Conservation (phyloP, 139 green algal genomes). For the Zygnema cylindricum region DNA sequence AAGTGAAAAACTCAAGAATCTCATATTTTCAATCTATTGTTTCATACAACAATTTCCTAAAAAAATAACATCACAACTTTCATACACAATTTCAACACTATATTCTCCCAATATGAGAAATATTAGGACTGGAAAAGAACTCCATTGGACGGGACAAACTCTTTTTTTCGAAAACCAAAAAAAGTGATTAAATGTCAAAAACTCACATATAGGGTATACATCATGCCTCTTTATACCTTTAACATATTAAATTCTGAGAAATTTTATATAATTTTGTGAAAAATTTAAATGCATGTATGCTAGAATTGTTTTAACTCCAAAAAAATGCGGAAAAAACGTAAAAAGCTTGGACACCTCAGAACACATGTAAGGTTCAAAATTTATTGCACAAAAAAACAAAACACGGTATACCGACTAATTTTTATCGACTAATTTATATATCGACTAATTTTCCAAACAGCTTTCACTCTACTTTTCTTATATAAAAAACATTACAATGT, state of each 20-base stretch:
- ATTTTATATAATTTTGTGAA: background rate
- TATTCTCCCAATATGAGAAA: background rate
- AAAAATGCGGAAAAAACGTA: background rate
- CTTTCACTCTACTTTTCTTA: background rate
- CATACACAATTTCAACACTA: background rate
- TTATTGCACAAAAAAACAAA: background rate
- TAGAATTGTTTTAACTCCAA: background rate
- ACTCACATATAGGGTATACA: no score
- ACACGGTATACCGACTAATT: background rate
- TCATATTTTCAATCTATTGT: constrained; percentile 1
- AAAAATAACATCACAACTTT: background rate
- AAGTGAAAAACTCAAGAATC: background rate
- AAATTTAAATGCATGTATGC: background rate
- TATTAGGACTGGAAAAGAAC: no score
- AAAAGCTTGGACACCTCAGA: background rate
- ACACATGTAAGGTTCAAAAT: background rate
- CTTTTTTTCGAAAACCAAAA: no score
- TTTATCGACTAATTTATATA: background rate
- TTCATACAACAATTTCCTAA: background rate
- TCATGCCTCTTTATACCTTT: no score
- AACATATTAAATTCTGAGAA: no score
- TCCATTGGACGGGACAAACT: no score
- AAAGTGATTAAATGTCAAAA: no score
- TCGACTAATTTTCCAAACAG: background rate
- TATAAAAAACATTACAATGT: background rate